Evolutionary conservation across 768 basidiomycete species (phyloP), one percentile per base, ranked within the genome.

Genomic region (Hypholoma sublateritium): DNA sequence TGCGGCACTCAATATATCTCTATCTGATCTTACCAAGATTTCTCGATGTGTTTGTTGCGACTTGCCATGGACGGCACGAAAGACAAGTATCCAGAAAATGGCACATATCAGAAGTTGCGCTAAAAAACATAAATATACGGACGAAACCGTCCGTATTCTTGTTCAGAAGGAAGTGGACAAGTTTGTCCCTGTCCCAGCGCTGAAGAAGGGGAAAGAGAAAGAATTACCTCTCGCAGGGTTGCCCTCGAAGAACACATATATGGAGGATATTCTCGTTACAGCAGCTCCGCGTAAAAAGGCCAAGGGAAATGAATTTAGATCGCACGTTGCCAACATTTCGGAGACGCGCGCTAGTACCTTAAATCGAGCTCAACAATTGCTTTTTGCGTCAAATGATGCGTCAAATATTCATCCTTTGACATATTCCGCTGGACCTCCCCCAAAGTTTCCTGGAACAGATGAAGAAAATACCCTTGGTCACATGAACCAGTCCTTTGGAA

Each of bases 61-160:
- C 21, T 65, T 79, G 13, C 69, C 69, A 1, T 93, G 91, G 91
- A 93, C 88, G 3, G 72, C 82, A 12, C 78, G 80, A 53, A 94
- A 94, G 68, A 80, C 80, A 3, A 72, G 72, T 11, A 60, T 70
- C 16, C 83, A 87, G 64, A 94, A 94, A 68, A 69, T 81, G 66
- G 61, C 76, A 2, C 92, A 94, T 65, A 81, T 94, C 39, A 77
- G 77, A 48, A 72, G 76, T 5, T 94, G 92, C 67, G 83, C 87
- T 12, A 85, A 80, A 70, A 91, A 86, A 68, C 74, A 75, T 19
- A 72, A 68, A 4, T 70, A 87, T 41, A 72, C 75, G 5, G 70
- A 81, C 28, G 83, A 84, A 5, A 89, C 88, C 2, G 60, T 93
- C 32, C 68, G 70, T 2, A 57, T 72, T 24, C 74, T 89, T 22